Evolutionary conservation across 2,329 filamentous ascomycete genomes (phyloP).

Genomic region (Aspergillus fructus): DNA sequence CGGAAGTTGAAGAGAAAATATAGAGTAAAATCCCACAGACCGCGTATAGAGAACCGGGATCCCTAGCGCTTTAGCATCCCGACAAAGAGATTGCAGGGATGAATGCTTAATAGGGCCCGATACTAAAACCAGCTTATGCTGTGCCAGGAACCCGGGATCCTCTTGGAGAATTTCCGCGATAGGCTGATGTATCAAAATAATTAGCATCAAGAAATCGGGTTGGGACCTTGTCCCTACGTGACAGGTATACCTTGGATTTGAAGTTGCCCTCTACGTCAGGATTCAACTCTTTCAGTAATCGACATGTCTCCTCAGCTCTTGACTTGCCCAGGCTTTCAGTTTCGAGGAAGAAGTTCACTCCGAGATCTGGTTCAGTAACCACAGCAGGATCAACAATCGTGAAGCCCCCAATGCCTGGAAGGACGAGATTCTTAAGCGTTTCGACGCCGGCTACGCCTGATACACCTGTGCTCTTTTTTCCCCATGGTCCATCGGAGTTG

Average conservation of each 20-base stretch:
- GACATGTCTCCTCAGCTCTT: slow-evolving; percentile 74
- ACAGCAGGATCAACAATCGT: slow-evolving; percentile 79
- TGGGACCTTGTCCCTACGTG: background rate
- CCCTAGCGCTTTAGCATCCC: slow-evolving; percentile 54
- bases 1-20: slow-evolving; percentile 76
- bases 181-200: slow-evolving; percentile 22
- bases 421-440: slow-evolving; percentile 92
- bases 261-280: slow-evolving; percentile 83
- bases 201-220: slow-evolving; percentile 9
- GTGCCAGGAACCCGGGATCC: slow-evolving; percentile 38
- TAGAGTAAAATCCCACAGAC: slow-evolving; percentile 88
- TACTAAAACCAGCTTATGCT: slow-evolving; percentile 62
- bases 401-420: slow-evolving; percentile 88
- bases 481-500: slow-evolving; percentile 60
- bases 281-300: slow-evolving; percentile 81
- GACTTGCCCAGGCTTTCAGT: slow-evolving; percentile 72
- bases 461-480: slow-evolving; percentile 47
- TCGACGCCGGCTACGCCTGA: slow-evolving; percentile 86
- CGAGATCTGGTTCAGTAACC: slow-evolving; percentile 80
- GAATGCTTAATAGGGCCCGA: slow-evolving; percentile 58
- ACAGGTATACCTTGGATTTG: slow-evolving; percentile 55
- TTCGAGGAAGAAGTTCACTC: slow-evolving; percentile 96
- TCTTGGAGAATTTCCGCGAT: slow-evolving; percentile 39
- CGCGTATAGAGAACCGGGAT: slow-evolving; percentile 80
- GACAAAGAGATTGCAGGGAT: slow-evolving; percentile 51